Percentiles rank a stretch among this genome's conserved stretches.
Evolutionary conservation across 257 asterid species (phyloP).

Genomic region (Nicotiana attenuata): DNA sequence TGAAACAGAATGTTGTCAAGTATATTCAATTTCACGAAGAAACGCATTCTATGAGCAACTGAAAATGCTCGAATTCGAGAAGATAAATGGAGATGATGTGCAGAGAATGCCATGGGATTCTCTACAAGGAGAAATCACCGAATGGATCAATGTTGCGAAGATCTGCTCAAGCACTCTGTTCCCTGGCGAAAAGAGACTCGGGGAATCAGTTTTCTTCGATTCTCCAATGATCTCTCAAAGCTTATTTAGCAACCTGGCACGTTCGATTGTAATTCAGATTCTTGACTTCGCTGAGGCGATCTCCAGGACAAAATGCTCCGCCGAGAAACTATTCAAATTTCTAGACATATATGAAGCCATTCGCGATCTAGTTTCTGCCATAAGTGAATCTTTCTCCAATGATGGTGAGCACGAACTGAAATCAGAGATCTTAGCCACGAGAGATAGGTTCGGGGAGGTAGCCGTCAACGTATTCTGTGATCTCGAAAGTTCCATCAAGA

Average conservation of each 20-base stretch:
- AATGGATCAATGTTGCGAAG: constrained; percentile 58
- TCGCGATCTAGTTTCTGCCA: constrained; percentile 35
- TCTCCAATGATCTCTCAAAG: constrained; percentile 29
- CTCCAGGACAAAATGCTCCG: constrained; percentile 59
- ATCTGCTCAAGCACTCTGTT: constrained; percentile 37
- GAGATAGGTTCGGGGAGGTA: constrained; percentile 56
- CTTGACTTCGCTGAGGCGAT: constrained; percentile 77
- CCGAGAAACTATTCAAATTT: constrained; percentile 76
- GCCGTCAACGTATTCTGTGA: constrained; percentile 57
- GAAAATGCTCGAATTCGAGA: constrained; percentile 53
- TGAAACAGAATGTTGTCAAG: constrained; percentile 66
- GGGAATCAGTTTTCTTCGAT: constrained; percentile 41
- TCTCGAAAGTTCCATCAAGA: constrained; percentile 59
- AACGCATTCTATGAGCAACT: constrained; percentile 42
- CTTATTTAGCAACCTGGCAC: constrained; percentile 44
- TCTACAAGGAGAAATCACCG: constrained; percentile 57
- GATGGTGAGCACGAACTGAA: constrained; percentile 28
- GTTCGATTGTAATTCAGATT: constrained; percentile 58
- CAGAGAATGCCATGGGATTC: constrained; percentile 61
- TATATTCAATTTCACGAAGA: constrained; percentile 55
- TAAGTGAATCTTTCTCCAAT: constrained; percentile 32
- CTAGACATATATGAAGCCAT: constrained; percentile 69
- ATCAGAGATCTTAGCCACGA: constrained; percentile 39
- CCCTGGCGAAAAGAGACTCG: constrained; percentile 59
- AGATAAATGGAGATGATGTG: constrained; percentile 62